Percentiles rank a stretch among this genome's conserved stretches.
Conservation (phyloP, 2,329 filamentous ascomycete genomes). For the Arthroderma sp. region DNA sequence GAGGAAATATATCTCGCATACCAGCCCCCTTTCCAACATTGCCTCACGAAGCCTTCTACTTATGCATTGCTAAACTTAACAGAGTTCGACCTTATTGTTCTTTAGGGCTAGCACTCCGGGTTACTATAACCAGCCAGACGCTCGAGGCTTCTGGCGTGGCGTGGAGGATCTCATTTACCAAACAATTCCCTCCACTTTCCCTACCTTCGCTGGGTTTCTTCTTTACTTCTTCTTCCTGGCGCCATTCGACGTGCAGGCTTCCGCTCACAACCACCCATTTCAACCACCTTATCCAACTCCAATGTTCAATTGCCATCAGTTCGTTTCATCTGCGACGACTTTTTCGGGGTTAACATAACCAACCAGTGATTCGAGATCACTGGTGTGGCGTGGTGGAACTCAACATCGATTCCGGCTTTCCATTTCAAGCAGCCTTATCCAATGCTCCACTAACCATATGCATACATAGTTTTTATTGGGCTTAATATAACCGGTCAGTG, state of each 20-base stretch:
- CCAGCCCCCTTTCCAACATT: background rate
- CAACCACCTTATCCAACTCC: no score
- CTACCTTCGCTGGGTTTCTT: no score
- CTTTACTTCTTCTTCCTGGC: background rate
- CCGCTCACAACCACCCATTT: no score
- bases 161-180: background rate
- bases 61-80: no score
- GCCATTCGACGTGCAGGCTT: background rate
- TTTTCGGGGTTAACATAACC: background rate
- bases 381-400: constrained; percentile 1
- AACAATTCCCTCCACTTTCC: background rate
- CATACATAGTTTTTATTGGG: background rate
- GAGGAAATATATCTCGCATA: background rate
- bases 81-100: no score
- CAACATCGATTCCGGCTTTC: background rate
- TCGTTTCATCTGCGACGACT: background rate
- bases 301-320: no score
- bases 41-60: background rate
- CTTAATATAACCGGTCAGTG: background rate
- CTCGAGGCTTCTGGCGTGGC: background rate
- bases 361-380: constrained; percentile 1
- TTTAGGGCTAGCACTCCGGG: background rate
- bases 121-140: background rate
- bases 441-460: background rate
- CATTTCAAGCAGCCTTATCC: background rate